phyloP scores from a whole-genome alignment of 2,329 filamentous ascomycete genomes.

The Hymenoscyphus fructigenus region DNA sequence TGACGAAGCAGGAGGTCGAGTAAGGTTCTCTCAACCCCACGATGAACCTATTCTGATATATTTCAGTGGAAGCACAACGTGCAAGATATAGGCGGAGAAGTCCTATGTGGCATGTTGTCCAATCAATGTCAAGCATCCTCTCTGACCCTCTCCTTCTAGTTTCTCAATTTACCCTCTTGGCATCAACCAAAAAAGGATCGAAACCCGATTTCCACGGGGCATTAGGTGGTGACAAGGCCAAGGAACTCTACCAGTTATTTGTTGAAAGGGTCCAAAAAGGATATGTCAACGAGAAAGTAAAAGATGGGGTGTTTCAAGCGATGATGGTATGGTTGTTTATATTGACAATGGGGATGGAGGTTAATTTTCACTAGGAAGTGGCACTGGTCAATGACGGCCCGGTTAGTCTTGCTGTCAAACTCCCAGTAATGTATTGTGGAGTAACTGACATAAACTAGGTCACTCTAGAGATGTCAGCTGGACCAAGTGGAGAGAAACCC shows the following conservation, averaged over 20 bases:
- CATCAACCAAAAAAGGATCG: slow-evolving; percentile 90
- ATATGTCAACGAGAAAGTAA: slow-evolving; percentile 74
- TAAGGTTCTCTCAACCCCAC: slow-evolving; percentile 13
- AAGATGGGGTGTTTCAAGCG: slow-evolving; percentile 95
- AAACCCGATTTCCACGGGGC: slow-evolving; percentile 95
- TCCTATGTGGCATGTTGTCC: slow-evolving; percentile 74
- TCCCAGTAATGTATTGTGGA: background rate
- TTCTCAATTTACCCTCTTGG: slow-evolving; percentile 93
- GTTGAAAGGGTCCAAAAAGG: slow-evolving; percentile 70
- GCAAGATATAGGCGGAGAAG: slow-evolving; percentile 82
- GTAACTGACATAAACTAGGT: slow-evolving; percentile 26
- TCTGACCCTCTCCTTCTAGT: slow-evolving; percentile 53
- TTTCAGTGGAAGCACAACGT: slow-evolving; percentile 88
- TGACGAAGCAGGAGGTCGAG: slow-evolving; percentile 35
- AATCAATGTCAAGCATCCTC: background rate
- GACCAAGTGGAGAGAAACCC: slow-evolving; percentile 10
- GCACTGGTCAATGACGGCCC: slow-evolving; percentile 84
- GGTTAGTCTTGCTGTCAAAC: slow-evolving; percentile 42
- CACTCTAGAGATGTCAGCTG: slow-evolving; percentile 34
- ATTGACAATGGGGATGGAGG: background rate
- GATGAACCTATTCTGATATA: background rate
- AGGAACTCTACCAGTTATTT: slow-evolving; percentile 80
- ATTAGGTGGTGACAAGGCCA: slow-evolving; percentile 74
- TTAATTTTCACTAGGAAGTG: slow-evolving; percentile 56
- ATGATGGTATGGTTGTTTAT: slow-evolving; percentile 66